Percentiles rank a stretch among this genome's conserved stretches.
Conservation (phyloP, 139 green algal genomes). For the Mesostigma viride region DNA sequence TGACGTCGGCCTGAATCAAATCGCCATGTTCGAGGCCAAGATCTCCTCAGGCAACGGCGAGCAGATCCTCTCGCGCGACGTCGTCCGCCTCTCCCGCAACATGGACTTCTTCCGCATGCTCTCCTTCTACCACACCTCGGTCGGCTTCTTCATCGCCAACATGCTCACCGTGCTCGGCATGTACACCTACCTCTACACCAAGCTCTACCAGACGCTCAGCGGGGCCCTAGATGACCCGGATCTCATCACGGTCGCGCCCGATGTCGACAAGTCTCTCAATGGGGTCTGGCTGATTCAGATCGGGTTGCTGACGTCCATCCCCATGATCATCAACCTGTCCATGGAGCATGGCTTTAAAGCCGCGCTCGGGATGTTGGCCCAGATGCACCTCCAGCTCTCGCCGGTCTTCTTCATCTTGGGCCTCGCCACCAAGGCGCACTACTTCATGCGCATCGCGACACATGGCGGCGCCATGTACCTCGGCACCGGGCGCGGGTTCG, state of each 20-base stretch:
- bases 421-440: slow-evolving; percentile 49
- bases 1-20: slow-evolving; percentile 85
- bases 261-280: slow-evolving; percentile 17
- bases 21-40: slow-evolving; percentile 81
- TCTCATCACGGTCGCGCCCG: neutral
- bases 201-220: slow-evolving; percentile 19
- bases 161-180: slow-evolving; percentile 31
- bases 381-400: slow-evolving; percentile 15
- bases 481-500: slow-evolving; percentile 67
- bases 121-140: slow-evolving; percentile 51
- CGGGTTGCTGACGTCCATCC: slow-evolving; percentile 31
- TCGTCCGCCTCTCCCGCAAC: slow-evolving; percentile 53
- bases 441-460: slow-evolving; percentile 48
- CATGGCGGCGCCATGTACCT: slow-evolving; percentile 55
- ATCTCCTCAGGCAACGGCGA: slow-evolving; percentile 69
- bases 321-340: slow-evolving; percentile 32
- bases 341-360: slow-evolving; percentile 27
- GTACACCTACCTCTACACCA: slow-evolving; percentile 34
- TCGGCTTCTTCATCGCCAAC: slow-evolving; percentile 66
- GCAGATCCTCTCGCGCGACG: slow-evolving; percentile 65
- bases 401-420: slow-evolving; percentile 38
- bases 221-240: neutral
- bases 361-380: slow-evolving; percentile 1
- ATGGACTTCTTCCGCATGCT: slow-evolving; percentile 72
- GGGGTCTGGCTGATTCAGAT: slow-evolving; percentile 29